Evolutionary conservation across 768 basidiomycete genomes (phyloP).

Genomic region (Lepiota venenata): DNA sequence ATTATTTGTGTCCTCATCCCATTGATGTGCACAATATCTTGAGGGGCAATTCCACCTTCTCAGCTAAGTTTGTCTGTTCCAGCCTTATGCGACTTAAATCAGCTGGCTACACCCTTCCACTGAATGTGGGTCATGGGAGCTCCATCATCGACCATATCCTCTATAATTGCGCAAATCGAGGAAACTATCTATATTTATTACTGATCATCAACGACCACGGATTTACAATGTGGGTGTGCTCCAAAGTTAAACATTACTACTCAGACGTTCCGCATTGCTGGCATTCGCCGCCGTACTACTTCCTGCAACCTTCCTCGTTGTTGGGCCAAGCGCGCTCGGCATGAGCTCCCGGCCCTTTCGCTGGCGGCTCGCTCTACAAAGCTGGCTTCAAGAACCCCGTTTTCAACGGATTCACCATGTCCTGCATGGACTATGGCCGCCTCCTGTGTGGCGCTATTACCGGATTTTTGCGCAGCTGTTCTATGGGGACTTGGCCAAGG

Average conservation of each 20-base stretch:
- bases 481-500: constrained; percentile 36
- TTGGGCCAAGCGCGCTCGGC: constrained; percentile 60
- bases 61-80: constrained; percentile 18
- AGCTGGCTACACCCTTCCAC: constrained; percentile 56
- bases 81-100: background rate
- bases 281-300: constrained; percentile 57
- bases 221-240: constrained; percentile 64
- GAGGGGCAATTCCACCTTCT: constrained; percentile 65
- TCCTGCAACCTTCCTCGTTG: constrained; percentile 62
- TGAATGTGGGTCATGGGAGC: constrained; percentile 50
- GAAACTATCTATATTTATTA: constrained; percentile 62
- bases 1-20: constrained; percentile 66
- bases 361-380: constrained; percentile 59
- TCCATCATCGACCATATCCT: constrained; percentile 54
- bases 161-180: constrained; percentile 59
- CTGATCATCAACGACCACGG: constrained; percentile 59
- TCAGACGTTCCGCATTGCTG: constrained; percentile 64
- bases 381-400: constrained; percentile 49
- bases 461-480: constrained; percentile 33
- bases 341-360: constrained; percentile 61
- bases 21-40: constrained; percentile 55
- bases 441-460: constrained; percentile 49
- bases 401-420: constrained; percentile 66
- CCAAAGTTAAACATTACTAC: constrained; percentile 66
- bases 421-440: constrained; percentile 62